Conservation (phyloP, 495 filamentous ascomycete species). For the Staphylotrichum longicolle region DNA sequence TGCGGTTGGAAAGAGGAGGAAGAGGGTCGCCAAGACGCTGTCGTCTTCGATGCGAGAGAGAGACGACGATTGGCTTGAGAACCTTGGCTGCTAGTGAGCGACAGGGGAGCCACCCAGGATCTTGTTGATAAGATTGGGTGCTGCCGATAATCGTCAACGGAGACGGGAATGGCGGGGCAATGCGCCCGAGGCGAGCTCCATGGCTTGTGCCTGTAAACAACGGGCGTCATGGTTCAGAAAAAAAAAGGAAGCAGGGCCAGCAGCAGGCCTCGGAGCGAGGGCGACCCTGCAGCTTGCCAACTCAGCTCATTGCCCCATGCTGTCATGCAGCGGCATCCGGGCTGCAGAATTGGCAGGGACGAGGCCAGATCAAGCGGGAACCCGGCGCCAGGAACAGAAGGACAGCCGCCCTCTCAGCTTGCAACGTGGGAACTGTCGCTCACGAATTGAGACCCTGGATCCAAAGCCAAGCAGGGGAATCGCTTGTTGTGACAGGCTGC, state of each 20-base stretch:
- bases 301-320: slow-evolving; percentile 17
- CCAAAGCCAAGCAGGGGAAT: slow-evolving; percentile 1
- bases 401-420: not conserved
- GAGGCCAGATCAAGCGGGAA: slow-evolving; percentile 5
- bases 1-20: too few species aligned
- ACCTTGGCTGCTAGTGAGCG: not conserved
- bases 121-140: slow-evolving; percentile 16
- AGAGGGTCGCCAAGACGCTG: too few species aligned
- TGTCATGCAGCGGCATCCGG: slow-evolving; percentile 8
- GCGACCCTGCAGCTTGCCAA: slow-evolving; percentile 21
- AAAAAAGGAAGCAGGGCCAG: not conserved
- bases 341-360: slow-evolving; percentile 3
- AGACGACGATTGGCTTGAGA: too few species aligned
- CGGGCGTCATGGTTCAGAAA: not conserved
- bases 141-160: slow-evolving; percentile 29
- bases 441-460: not conserved
- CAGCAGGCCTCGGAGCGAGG: not conserved
- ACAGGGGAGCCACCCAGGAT: slow-evolving; percentile 10
- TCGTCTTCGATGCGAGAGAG: too few species aligned
- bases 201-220: slow-evolving; percentile 24
- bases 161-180: slow-evolving; percentile 26
- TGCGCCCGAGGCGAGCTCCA: too few species aligned
- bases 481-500: slow-evolving; percentile 5
- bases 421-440: not conserved
- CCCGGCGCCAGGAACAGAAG: slow-evolving; percentile 2